Percentiles rank a stretch among this genome's conserved stretches.
Evolutionary conservation across 2,329 filamentous ascomycete species (phyloP).

Genomic region (Exserohilum rostratum): DNA sequence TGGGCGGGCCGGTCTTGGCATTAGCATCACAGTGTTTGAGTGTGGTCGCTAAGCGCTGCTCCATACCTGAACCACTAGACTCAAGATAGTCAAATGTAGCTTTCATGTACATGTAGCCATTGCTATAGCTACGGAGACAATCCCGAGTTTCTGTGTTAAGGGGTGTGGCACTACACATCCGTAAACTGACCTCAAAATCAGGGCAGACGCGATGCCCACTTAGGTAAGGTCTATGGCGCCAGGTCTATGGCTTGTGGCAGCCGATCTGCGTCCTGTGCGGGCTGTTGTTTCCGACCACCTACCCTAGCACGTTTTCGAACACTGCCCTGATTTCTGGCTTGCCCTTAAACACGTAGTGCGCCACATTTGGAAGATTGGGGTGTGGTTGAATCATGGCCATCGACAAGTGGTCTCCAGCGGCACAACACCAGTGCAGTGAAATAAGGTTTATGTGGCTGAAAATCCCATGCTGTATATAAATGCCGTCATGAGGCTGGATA

Average conservation of each 20-base stretch:
- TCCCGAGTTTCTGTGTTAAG: not conserved
- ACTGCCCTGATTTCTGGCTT: not conserved
- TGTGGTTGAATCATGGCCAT: not conserved
- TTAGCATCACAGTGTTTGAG: not conserved
- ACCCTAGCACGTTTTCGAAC: not conserved
- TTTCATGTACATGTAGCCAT: too few species aligned
- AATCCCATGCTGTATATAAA: not conserved
- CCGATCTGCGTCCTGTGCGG: not conserved
- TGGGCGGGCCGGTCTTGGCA: not conserved
- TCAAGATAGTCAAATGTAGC: not conserved
- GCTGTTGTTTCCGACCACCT: not conserved
- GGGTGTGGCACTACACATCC: not conserved
- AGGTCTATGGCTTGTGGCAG: not conserved
- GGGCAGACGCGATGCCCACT: not conserved
- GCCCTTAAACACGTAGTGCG: not conserved
- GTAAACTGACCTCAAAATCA: not conserved
- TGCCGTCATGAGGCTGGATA: not conserved
- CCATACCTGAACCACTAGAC: not conserved
- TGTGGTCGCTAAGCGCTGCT: not conserved
- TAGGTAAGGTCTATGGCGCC: not conserved
- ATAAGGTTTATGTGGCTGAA: not conserved
- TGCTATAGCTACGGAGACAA: not conserved
- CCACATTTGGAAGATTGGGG: not conserved
- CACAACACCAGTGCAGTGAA: not conserved
- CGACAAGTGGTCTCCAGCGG: not conserved